Base-by-base conservation (phyloP, 2,329 filamentous ascomycete genomes). In the Exserohilum turcica region DNA sequence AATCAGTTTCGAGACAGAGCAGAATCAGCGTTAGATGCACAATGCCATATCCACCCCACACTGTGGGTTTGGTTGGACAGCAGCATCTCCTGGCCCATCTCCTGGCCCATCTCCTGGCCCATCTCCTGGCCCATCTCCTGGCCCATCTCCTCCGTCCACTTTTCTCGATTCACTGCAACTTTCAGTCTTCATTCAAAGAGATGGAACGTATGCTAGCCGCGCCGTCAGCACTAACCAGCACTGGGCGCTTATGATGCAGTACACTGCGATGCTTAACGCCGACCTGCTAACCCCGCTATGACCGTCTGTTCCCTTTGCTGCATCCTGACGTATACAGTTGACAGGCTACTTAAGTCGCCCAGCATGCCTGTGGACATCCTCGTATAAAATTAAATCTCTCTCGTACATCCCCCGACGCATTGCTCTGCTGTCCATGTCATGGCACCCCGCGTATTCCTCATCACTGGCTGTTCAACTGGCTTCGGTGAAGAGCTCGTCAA, bases 401-500 rank as follows among this genome's bases (percentile, higher is more conserved):
- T 2, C 2, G 28, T 9, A 0, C 24, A 24, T 18, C 9, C 7
- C 9, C 18, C 16, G 6, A 24, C 21, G 2, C 2, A 10, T 33
- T 37, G 7, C 24, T 19, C 7, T 31, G 7, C 7, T 31, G 47
- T 10, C 13, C 19, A 10, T 40, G 61, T 32, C 32, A 78, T 78
- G 75, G 63, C 76, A 47, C 75, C 76, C 31, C 74, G 76, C 52
- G 74, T 80, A 54, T 79, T 79, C 60, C 71, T 79, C 61, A 78
- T 80, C 50, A 80, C 77, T 2, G 78, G 78, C 48, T 77, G 75
- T 15, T 76, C 72, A 3, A 79, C 77, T n/a, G 78, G 78, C 44
- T 79, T 80, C 61, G 78, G 78, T 52, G 59, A 72, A 32, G 75
- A 78, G 48, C 71, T 77, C 28, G 77, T 78, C 52, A 75, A 79